Evolutionary conservation across 2,329 filamentous ascomycete species (phyloP), one percentile per base, ranked within the genome.

Genomic region (Pseudogymnoascus sp.): DNA sequence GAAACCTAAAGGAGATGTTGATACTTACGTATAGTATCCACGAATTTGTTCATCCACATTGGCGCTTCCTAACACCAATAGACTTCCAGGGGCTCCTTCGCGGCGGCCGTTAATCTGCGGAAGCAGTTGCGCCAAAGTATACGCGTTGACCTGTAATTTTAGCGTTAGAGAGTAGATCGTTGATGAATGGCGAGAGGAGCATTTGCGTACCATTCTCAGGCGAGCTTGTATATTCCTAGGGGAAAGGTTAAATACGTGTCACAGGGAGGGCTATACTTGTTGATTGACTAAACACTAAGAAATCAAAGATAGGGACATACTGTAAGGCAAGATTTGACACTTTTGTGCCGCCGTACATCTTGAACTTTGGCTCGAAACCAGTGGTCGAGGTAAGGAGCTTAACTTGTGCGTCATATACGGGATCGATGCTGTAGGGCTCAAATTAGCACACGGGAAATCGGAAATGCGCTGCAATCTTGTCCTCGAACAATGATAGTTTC

Each of bases 11-110:
- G 7, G 7, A 53, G 23, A 13, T 17, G 2, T 10, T 4, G 3
- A 31, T 33, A 10, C 46, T 19, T 56, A 56, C 26, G 46, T 56
- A 33, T 56, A 77, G 72, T 90, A 74, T 11, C 79, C 81, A 29
- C 80, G 76, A 26, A 84, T 74, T 42, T 64, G 71, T 66, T 83
- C 83, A 68, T 83, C 86, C 3, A 89, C 87, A 69, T 90, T 90
- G 1, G 84, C 85, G 19, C 80, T 83, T 15, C 86, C 88, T 0
- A 91, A 78, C 0, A 91, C 86, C 2, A 91, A 77, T 0, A 90
- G 76, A 15, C 82, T 83, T 3, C 84, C 83, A 13, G 62, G 63
- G n/a, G 46, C 26, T 3, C 46, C 46, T 56, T 56, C 46, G 17
- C 26, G 46, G 2, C 82, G 77, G 5, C 82, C 77, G 11, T 87